Percentiles rank a stretch among this genome's conserved stretches.
Conservation (phyloP, 73 alveolate genomes). For the Durusdinium trenchii region DNA sequence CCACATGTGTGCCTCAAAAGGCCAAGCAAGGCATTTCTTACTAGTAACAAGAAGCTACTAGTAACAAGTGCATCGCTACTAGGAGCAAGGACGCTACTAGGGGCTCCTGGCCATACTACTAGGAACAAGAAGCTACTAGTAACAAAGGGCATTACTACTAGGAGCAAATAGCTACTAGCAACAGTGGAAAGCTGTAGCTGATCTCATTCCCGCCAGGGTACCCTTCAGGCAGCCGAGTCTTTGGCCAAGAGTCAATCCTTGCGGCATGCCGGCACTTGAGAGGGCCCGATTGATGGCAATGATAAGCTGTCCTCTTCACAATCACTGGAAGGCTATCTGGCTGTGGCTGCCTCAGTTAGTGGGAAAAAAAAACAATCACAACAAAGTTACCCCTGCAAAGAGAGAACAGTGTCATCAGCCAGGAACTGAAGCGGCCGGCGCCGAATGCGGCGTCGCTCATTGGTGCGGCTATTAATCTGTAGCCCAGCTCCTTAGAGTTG, state of each 20-base stretch:
- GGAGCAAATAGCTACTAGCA: too few species aligned
- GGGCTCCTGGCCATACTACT: too few species aligned
- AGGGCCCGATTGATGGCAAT: not conserved
- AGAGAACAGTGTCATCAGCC: not conserved
- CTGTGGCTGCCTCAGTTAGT: not conserved
- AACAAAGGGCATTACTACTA: too few species aligned
- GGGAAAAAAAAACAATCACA: not conserved
- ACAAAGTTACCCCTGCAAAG: not conserved
- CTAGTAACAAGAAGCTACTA: too few species aligned
- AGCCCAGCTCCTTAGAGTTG: conserved; percentile 21
- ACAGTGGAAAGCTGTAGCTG: too few species aligned
- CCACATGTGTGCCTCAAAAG: conserved; percentile 80
- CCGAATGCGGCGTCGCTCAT: conserved; percentile 66
- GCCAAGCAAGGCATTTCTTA: too few species aligned
- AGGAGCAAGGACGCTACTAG: too few species aligned
- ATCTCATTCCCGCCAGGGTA: too few species aligned
- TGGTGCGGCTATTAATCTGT: conserved; percentile 76
- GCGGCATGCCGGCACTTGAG: not conserved
- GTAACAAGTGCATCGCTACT: too few species aligned
- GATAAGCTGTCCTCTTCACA: not conserved
- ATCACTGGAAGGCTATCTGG: conserved; percentile 27
- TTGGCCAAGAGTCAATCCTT: conserved; percentile 91
- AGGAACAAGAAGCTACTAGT: too few species aligned
- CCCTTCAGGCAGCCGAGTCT: conserved; percentile 88
- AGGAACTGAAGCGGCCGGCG: conserved; percentile 56